These are phyloP conservation scores for Neofusicoccum parvum DNA, from an alignment of 2,329 filamentous ascomycete species.

Conservation along the genomic window DNA sequence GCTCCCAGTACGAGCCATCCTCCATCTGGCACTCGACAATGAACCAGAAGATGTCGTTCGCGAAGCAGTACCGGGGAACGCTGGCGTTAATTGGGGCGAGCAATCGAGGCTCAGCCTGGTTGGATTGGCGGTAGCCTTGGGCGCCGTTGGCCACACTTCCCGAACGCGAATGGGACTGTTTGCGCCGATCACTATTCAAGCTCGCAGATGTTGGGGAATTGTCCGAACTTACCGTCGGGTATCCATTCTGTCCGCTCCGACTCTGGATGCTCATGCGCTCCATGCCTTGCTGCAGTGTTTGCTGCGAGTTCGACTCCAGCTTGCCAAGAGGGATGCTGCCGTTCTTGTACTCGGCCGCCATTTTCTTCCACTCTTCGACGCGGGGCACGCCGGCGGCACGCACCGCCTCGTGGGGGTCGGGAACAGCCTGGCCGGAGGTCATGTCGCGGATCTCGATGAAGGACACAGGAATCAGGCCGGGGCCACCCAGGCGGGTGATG, in stretches of 20 bases:
- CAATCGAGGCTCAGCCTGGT: constrained; percentile 43
- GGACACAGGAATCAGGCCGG: constrained; percentile 91
- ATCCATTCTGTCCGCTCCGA: constrained; percentile 40
- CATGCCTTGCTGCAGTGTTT: constrained; percentile 59
- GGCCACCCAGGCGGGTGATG: constrained; percentile 94
- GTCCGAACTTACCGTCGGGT: constrained; percentile 43
- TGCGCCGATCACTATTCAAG: constrained; percentile 3
- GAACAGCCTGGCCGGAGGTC: constrained; percentile 78
- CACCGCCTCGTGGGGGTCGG: constrained; percentile 82
- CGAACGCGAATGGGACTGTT: constrained; percentile 25
- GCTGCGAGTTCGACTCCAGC: constrained; percentile 63
- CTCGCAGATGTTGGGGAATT: constrained; percentile 41
- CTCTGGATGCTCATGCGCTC: constrained; percentile 77
- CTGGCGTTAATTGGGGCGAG: constrained; percentile 79
- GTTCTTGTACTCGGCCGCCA: constrained; percentile 99
- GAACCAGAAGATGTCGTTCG: constrained; percentile 98
- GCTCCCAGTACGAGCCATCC: constrained; percentile 87
- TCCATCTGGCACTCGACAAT: constrained; percentile 90
- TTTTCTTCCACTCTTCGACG: constrained; percentile 99
- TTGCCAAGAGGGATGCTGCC: constrained; percentile 96
- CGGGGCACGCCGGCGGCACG: constrained; percentile 85
- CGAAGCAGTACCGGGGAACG: constrained; percentile 92
- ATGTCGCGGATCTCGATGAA: constrained; percentile 97
- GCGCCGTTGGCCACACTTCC: constrained; percentile 17
- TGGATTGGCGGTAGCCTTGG: constrained; percentile 17